Percentiles rank a stretch among this genome's conserved stretches.
These are phyloP conservation scores for Sporothrix euskadiensis DNA, from an alignment of 2,329 filamentous ascomycete genomes.

Conservation along the genomic window DNA sequence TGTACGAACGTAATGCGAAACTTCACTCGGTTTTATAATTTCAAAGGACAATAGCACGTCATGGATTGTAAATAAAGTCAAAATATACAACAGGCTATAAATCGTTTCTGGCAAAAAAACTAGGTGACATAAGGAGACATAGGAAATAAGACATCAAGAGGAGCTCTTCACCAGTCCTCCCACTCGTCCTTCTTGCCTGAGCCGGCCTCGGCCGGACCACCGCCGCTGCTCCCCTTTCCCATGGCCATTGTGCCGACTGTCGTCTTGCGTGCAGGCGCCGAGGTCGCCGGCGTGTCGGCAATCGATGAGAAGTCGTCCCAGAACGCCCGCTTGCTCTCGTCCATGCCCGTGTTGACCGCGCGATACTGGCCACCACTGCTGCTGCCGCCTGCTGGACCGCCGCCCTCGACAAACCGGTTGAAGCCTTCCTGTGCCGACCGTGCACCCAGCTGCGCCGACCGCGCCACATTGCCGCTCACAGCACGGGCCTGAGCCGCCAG, in stretches of 20 bases:
- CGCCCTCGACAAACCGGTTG: conserved; percentile 83
- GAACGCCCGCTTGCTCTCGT: conserved; percentile 75
- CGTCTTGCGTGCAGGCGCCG: conserved; percentile 42
- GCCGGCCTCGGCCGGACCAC: conserved; percentile 34
- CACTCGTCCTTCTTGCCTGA: conserved; percentile 57
- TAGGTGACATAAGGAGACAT: conserved; percentile 10
- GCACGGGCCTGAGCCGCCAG: conserved; percentile 67
- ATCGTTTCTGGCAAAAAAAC: background rate
- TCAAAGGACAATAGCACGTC: background rate
- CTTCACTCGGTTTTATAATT: background rate
- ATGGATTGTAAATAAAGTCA: background rate
- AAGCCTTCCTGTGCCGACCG: conserved; percentile 76
- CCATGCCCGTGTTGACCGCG: conserved; percentile 44
- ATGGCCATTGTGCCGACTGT: conserved; percentile 62
- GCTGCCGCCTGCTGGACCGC: conserved; percentile 38
- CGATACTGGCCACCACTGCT: conserved; percentile 40
- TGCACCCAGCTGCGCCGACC: conserved; percentile 67
- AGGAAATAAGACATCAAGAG: background rate
- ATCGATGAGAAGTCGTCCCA: conserved; percentile 86
- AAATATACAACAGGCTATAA: background rate
- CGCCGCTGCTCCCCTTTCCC: conserved; percentile 51
- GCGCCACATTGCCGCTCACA: conserved; percentile 65
- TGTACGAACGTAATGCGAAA: background rate
- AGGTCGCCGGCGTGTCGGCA: conserved; percentile 56
- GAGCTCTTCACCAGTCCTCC: conserved; percentile 59